These are phyloP conservation scores for Saturnispora diversa DNA, from an alignment of 805 yeast genomes.

Conservation along the genomic window DNA sequence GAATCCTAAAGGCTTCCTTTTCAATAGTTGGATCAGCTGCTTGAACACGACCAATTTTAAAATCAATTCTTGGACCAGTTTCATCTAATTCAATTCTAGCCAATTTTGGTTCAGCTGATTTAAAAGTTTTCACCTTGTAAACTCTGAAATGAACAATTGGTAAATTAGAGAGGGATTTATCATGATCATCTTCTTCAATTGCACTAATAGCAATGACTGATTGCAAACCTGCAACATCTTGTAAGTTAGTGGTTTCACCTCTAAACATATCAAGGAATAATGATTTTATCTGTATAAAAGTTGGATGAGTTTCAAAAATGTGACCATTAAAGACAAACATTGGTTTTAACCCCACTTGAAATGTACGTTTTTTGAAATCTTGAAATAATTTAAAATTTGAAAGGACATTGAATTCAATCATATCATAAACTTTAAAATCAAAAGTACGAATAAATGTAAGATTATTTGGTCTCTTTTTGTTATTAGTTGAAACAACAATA, in stretches of 20 bases:
- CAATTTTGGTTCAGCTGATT: conserved; percentile 69
- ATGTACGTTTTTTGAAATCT: conserved; percentile 76
- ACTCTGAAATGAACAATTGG: conserved; percentile 88
- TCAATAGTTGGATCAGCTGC: conserved; percentile 79
- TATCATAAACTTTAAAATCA: conserved; percentile 83
- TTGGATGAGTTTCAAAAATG: conserved; percentile 83
- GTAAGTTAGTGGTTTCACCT: conserved; percentile 70
- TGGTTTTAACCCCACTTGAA: conserved; percentile 86
- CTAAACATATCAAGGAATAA: conserved; percentile 85
- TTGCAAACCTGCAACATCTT: conserved; percentile 93
- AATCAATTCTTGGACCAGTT: conserved; percentile 92
- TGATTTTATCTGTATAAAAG: conserved; percentile 76
- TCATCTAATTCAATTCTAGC: conserved; percentile 94
- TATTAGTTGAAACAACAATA: conserved; percentile 67
- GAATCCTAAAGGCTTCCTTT: conserved; percentile 77
- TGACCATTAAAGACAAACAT: conserved; percentile 91
- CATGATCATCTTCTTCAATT: conserved; percentile 67
- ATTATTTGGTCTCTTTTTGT: conserved; percentile 90
- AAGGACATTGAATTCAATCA: conserved; percentile 79
- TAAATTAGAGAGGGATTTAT: conserved; percentile 48
- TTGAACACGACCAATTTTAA: conserved; percentile 81
- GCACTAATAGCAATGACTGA: conserved; percentile 77
- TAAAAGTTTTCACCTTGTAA: conserved; percentile 72
- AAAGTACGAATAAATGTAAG: conserved; percentile 84
- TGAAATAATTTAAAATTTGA: conserved; percentile 61